Conservation (phyloP, 345 rosid species). For the Mangifera indica region DNA sequence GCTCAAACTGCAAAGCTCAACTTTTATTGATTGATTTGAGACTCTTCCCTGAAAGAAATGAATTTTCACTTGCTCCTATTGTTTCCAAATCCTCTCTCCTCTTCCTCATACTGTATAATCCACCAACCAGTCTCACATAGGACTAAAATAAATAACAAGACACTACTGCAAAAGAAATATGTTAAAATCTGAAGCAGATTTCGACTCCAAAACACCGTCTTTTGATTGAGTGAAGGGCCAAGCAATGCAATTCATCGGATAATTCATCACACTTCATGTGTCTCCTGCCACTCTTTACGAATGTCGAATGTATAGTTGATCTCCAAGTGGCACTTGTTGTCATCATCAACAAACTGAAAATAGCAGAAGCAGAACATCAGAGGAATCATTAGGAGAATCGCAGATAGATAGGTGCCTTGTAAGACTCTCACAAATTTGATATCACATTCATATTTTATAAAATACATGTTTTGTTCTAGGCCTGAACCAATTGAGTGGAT, state of each 20-base stretch:
- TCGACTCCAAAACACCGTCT: constrained; percentile 15
- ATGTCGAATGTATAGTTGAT: constrained; percentile 88
- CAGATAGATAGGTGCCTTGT: background rate
- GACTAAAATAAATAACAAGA: constrained; percentile 22
- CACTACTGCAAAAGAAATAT: constrained; percentile 16
- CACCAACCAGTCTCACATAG: constrained; percentile 14
- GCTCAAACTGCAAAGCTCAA: constrained; percentile 20
- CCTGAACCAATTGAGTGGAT: constrained; percentile 14
- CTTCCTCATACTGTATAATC: constrained; percentile 10
- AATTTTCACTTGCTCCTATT: constrained; percentile 5
- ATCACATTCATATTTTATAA: constrained; percentile 5
- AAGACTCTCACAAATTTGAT: constrained; percentile 12
- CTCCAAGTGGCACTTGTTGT: constrained; percentile 80
- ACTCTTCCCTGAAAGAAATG: constrained; percentile 23
- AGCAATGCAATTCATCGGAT: constrained; percentile 3
- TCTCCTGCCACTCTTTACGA: constrained; percentile 66
- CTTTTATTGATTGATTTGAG: constrained; percentile 14
- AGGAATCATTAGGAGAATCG: constrained; percentile 2
- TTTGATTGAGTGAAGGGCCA: background rate
- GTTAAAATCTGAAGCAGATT: constrained; percentile 28
- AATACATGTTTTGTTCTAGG: background rate
- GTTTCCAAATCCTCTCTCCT: background rate
- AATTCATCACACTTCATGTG: background rate
- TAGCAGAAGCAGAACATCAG: background rate
- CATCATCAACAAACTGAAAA: constrained; percentile 79